Evolutionary conservation across 139 green algal genomes (phyloP), one percentile per base, ranked within the genome.

Genomic region (Monoraphidium neglectum): DNA sequence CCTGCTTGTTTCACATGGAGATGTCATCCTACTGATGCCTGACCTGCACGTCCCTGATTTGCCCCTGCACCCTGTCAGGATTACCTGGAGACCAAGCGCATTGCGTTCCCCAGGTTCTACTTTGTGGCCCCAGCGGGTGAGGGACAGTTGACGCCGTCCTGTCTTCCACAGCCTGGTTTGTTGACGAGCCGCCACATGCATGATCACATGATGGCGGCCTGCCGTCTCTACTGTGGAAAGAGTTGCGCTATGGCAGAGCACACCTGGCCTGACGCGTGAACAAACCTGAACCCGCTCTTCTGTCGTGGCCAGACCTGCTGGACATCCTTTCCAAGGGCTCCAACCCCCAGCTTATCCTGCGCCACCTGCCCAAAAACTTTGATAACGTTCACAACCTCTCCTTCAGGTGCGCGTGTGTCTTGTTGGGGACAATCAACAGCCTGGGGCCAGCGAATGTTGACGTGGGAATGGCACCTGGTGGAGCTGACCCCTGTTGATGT

Each of bases 101-200:
- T 95, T 2, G 91, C 92, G 16, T 98, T 98, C 79, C 94, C 94
- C 0, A 88, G 94, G 16, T 98, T 98, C 83, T 98, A 98, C 85
- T 98, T 98, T 74, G 91, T 98, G 35, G 86, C 93, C 23, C 88
- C 90, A 21, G 90, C 90, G 18, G 43, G 43, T 51, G 43, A 8
- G 56, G 43, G 8, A 8, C 43, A 51, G 8, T 21, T 51, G 8
- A 12, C 8, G 43, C 8, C 8, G 8, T 51, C 12, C n/a, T n/a
- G n/a, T n/a, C n/a, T n/a, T n/a, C n/a, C n/a, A n/a, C n/a, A n/a
- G n/a, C n/a, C n/a, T n/a, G n/a, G n/a, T n/a, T n/a, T n/a, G n/a
- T n/a, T n/a, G n/a, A n/a, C n/a, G n/a, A n/a, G n/a, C n/a, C n/a
- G n/a, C n/a, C n/a, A n/a, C n/a, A n/a, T n/a, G n/a, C n/a, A n/a